Conservation (phyloP, 2,329 filamentous ascomycete genomes). For the Fusarium cicatricum region DNA sequence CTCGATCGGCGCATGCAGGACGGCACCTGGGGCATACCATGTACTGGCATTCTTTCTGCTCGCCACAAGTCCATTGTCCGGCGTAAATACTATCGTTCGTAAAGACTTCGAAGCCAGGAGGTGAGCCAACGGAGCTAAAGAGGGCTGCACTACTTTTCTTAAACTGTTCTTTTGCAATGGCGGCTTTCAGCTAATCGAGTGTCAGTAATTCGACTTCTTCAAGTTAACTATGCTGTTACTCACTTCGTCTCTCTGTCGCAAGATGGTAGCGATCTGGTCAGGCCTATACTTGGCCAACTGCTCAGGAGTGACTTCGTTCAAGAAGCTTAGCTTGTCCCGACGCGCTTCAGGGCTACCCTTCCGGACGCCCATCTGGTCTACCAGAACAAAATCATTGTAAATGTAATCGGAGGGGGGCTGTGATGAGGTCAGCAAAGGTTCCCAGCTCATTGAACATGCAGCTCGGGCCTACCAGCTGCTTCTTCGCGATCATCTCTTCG, state of each 20-base stretch:
- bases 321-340: slow-evolving; percentile 54
- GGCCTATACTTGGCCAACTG: slow-evolving; percentile 56
- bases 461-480: slow-evolving; percentile 30
- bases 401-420: slow-evolving; percentile 46
- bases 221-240: slow-evolving; percentile 8
- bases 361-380: slow-evolving; percentile 44
- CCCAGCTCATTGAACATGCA: background rate
- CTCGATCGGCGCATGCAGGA: slow-evolving; percentile 52
- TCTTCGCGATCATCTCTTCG: slow-evolving; percentile 50
- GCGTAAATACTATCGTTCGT: slow-evolving; percentile 32
- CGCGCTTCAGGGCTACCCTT: slow-evolving; percentile 52
- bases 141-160: slow-evolving; percentile 37
- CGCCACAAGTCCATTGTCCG: slow-evolving; percentile 50
- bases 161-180: slow-evolving; percentile 44
- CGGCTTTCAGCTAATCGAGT: slow-evolving; percentile 27
- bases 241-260: slow-evolving; percentile 61
- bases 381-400: too few species aligned
- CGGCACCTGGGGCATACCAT: slow-evolving; percentile 61
- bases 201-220: slow-evolving; percentile 43
- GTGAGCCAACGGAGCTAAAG: slow-evolving; percentile 24
- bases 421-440: slow-evolving; percentile 3
- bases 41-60: slow-evolving; percentile 57
- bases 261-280: slow-evolving; percentile 56
- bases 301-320: slow-evolving; percentile 54
- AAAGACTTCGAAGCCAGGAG: slow-evolving; percentile 24